Percentiles rank a stretch among this genome's conserved stretches.
phyloP scores from a whole-genome alignment of 768 basidiomycete genomes.

The Brasilioporus rufonigricans region DNA sequence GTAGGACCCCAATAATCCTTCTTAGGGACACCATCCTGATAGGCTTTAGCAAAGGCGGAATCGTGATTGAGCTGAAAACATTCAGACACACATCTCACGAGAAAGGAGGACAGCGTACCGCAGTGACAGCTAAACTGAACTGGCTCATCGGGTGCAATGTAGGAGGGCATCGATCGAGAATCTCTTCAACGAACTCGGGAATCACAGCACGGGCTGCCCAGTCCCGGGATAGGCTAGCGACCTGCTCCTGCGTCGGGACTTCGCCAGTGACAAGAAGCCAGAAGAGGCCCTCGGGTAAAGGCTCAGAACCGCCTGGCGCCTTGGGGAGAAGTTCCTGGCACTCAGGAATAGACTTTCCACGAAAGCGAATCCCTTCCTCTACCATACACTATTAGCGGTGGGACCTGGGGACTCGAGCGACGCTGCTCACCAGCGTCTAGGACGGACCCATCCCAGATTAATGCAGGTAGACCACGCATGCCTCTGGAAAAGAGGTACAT shows the following conservation, averaged over 20 bases:
- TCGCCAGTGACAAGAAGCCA: conserved; percentile 96
- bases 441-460: conserved; percentile 99
- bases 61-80: conserved; percentile 77
- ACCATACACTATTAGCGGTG: neutral
- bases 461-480: conserved; percentile 86
- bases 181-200: conserved; percentile 94
- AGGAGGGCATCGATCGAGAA: conserved; percentile 89
- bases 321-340: conserved; percentile 85
- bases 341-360: conserved; percentile 93
- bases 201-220: conserved; percentile 93
- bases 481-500: conserved; percentile 47
- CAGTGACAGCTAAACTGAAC: conserved; percentile 94
- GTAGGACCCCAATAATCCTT: conserved; percentile 96
- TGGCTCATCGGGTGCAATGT: conserved; percentile 99
- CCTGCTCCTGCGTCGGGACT: conserved; percentile 88
- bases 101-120: conserved; percentile 45
- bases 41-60: conserved; percentile 94
- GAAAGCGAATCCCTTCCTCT: conserved; percentile 99
- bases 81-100: conserved; percentile 1
- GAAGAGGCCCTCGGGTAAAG: conserved; percentile 91
- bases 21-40: conserved; percentile 89
- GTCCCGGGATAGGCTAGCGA: conserved; percentile 80
- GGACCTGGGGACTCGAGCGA: neutral
- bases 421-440: conserved; percentile 75
- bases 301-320: conserved; percentile 84